These are phyloP conservation scores for Alternaria solani DNA, from an alignment of 2,329 filamentous ascomycete species.

Conservation along the genomic window DNA sequence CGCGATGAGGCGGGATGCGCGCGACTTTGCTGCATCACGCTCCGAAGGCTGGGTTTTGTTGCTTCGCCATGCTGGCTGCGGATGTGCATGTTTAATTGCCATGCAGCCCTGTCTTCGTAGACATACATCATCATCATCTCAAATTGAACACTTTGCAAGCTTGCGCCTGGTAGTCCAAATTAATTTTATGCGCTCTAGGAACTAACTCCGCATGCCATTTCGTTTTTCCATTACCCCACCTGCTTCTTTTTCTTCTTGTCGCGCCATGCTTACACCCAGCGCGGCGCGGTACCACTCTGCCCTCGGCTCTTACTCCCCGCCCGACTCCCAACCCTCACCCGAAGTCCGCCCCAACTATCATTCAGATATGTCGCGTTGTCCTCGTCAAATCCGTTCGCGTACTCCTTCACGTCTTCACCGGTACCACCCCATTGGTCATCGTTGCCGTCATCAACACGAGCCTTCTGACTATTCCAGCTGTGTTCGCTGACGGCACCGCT, in stretches of 20 bases:
- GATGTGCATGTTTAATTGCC: background rate
- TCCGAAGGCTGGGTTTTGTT: constrained; percentile 7
- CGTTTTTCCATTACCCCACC: background rate
- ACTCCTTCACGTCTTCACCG: constrained; percentile 5
- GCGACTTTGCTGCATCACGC: constrained; percentile 21
- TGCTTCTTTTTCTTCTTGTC: background rate
- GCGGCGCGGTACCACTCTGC: constrained; percentile 5
- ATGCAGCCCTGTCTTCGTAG: background rate
- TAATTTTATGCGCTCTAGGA: background rate
- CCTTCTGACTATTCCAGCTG: constrained; percentile 7
- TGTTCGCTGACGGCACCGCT: background rate
- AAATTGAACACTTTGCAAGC: background rate
- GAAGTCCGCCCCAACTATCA: constrained; percentile 27
- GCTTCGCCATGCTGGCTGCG: constrained; percentile 10
- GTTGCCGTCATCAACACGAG: constrained; percentile 1
- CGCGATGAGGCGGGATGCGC: constrained; percentile 40
- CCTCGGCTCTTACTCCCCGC: background rate
- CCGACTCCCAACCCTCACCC: constrained; percentile 24
- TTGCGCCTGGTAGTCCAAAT: background rate
- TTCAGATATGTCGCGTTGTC: constrained; percentile 34
- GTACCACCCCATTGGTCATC: constrained; percentile 9
- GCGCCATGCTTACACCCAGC: constrained; percentile 11
- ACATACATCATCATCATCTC: background rate
- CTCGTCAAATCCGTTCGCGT: constrained; percentile 32
- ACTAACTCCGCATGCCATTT: background rate